Evolutionary conservation across 257 asterid species (phyloP).

Genomic region (Solanum tarapatanum): DNA sequence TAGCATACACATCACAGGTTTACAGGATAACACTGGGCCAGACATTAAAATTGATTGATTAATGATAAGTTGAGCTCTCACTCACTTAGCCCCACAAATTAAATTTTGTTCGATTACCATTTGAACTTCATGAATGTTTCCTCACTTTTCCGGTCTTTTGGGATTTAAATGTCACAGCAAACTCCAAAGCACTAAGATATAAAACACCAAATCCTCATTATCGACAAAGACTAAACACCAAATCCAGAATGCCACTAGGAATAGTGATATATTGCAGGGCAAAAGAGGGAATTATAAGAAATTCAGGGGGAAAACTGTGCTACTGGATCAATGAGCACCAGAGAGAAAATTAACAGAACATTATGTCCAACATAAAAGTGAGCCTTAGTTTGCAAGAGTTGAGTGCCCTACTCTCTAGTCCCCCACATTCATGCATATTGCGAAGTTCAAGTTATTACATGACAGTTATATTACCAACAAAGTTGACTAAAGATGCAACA

Average conservation of each 20-base stretch:
- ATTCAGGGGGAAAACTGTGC: background rate
- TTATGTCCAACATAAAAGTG: background rate
- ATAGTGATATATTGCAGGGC: background rate
- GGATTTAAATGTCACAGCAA: background rate
- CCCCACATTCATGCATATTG: background rate
- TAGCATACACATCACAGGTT: background rate
- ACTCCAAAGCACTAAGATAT: background rate
- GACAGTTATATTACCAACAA: background rate
- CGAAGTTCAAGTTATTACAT: background rate
- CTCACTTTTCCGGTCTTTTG: background rate
- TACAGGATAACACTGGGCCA: background rate
- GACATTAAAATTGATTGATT: background rate
- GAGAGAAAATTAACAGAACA: background rate
- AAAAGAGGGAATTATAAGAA: background rate
- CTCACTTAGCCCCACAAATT: background rate
- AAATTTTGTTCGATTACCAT: background rate
- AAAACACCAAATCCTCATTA: background rate
- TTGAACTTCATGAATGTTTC: background rate
- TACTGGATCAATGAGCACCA: background rate
- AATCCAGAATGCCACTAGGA: background rate
- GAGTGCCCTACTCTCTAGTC: background rate
- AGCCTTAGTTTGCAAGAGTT: background rate
- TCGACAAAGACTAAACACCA: background rate
- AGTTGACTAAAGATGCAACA: background rate
- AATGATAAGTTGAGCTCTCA: background rate